These are phyloP conservation scores for Suillus tomentosus DNA, from an alignment of 768 basidiomycete species.

Conservation along the genomic window DNA sequence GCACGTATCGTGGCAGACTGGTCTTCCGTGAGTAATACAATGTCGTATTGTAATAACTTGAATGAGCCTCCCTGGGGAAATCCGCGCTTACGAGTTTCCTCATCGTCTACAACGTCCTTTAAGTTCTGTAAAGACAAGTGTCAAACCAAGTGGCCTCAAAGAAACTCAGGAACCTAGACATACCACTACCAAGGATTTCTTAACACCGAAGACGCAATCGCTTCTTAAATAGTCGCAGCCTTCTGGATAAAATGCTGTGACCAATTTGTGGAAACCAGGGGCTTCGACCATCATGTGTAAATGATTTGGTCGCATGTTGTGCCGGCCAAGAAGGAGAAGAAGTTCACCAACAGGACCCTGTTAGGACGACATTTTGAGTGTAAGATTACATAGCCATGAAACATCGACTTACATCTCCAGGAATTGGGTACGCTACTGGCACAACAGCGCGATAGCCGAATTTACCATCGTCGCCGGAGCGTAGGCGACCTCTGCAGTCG, in stretches of 20 bases:
- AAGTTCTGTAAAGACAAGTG: constrained; percentile 42
- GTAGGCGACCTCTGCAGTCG: constrained; percentile 74
- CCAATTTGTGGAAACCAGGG: constrained; percentile 69
- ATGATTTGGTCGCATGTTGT: constrained; percentile 80
- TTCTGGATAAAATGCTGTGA: constrained; percentile 74
- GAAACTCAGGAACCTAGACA: constrained; percentile 24
- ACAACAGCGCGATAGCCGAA: constrained; percentile 76
- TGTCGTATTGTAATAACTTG: constrained; percentile 48
- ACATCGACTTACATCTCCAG: constrained; percentile 52
- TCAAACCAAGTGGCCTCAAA: constrained; percentile 6
- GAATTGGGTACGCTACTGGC: constrained; percentile 71
- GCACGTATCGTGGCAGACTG: constrained; percentile 38
- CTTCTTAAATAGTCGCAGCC: constrained; percentile 66
- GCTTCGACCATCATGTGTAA: constrained; percentile 75
- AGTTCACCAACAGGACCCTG: constrained; percentile 74
- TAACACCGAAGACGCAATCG: constrained; percentile 84
- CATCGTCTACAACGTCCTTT: constrained; percentile 53
- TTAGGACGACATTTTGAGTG: constrained; percentile 14
- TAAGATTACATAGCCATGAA: constrained; percentile 10
- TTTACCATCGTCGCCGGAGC: constrained; percentile 57
- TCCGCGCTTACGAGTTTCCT: constrained; percentile 52
- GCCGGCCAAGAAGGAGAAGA: constrained; percentile 57
- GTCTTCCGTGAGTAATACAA: constrained; percentile 45
- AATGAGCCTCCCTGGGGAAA: constrained; percentile 49
- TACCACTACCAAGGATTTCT: constrained; percentile 76